Evolutionary conservation across 495 filamentous ascomycete species (phyloP).

Genomic region (Tuber melanosporum): DNA sequence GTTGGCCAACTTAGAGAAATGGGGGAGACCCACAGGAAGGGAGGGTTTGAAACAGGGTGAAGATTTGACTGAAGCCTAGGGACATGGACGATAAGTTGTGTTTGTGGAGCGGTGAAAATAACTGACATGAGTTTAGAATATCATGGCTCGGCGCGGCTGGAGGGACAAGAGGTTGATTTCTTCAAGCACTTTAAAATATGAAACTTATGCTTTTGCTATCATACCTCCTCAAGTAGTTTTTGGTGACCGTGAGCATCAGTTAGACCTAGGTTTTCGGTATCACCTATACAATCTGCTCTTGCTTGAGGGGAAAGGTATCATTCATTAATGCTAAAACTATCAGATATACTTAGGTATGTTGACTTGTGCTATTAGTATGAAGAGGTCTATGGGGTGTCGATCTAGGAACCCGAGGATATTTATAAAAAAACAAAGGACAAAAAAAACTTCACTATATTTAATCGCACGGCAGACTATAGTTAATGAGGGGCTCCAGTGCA

Average conservation of each 20-base stretch:
- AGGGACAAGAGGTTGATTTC: background rate
- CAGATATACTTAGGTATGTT: background rate
- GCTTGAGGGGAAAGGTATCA: background rate
- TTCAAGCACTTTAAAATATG: background rate
- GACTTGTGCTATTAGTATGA: background rate
- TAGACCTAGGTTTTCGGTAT: background rate
- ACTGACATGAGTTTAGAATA: slow-evolving; percentile 1
- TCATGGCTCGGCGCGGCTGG: background rate
- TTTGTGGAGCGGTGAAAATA: background rate
- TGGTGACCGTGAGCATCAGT: background rate
- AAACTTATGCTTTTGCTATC: background rate
- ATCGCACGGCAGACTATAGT: background rate
- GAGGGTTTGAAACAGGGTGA: background rate
- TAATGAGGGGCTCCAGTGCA: background rate
- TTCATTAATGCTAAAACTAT: background rate
- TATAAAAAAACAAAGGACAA: background rate
- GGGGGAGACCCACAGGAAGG: background rate
- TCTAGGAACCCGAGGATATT: background rate
- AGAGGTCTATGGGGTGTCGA: background rate
- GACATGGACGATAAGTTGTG: background rate
- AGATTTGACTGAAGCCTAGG: background rate
- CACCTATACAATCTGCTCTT: background rate
- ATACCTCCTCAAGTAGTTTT: background rate
- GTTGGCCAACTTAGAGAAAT: background rate
- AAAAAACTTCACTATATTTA: background rate